Conservation (phyloP, 306 rosid species). For the Hippophae rhamnoides region DNA sequence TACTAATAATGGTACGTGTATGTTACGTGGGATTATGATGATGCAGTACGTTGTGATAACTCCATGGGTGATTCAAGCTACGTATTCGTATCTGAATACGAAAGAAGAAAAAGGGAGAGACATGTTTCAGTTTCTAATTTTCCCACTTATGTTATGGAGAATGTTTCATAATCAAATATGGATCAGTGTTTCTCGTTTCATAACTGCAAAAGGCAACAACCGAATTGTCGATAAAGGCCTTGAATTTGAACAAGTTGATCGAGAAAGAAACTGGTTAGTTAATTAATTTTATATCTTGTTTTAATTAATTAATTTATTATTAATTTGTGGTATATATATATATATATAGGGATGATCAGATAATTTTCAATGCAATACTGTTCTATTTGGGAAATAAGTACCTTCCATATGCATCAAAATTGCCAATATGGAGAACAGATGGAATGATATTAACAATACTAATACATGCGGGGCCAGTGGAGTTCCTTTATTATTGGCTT, state of each 20-base stretch:
- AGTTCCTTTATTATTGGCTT: conserved; percentile 41
- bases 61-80: conserved; percentile 45
- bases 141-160: conserved; percentile 39
- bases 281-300: background rate
- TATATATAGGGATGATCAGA: conserved; percentile 37
- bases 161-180: conserved; percentile 53
- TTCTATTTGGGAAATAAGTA: conserved; percentile 4
- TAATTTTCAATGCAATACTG: conserved; percentile 18
- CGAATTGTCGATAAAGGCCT: conserved; percentile 49
- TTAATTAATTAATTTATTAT: background rate
- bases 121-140: conserved; percentile 28
- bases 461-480: conserved; percentile 32
- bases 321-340: background rate
- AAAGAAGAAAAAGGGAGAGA: conserved; percentile 27
- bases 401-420: background rate
- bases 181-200: conserved; percentile 48
- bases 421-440: conserved; percentile 25
- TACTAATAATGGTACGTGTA: background rate
- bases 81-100: conserved; percentile 22
- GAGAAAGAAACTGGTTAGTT: conserved; percentile 40
- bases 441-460: conserved; percentile 22
- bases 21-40: background rate
- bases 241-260: conserved; percentile 66
- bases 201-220: conserved; percentile 36
- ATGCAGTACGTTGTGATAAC: conserved; percentile 49